These are phyloP conservation scores for Rhodocollybia butyracea DNA, from an alignment of 768 basidiomycete species.

Conservation along the genomic window DNA sequence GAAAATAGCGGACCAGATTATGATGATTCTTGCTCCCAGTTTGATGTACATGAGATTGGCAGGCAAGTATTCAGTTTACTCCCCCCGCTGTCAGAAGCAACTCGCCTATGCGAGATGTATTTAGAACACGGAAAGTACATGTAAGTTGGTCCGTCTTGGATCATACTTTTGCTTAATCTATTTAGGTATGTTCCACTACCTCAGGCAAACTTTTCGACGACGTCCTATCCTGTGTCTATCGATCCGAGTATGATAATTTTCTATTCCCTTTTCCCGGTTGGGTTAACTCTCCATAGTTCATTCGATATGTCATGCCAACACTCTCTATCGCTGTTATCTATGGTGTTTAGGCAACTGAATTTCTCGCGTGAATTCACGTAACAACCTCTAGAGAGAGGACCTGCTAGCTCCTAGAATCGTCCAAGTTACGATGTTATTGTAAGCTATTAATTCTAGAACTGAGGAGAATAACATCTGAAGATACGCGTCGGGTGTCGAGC, in stretches of 20 bases:
- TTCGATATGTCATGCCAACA: constrained; percentile 43
- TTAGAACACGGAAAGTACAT: constrained; percentile 57
- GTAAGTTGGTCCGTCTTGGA: constrained; percentile 31
- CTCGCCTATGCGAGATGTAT: constrained; percentile 61
- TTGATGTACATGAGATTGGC: constrained; percentile 27
- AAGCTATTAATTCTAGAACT: too few relatives aligned
- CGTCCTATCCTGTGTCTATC: constrained; percentile 52
- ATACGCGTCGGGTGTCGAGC: too few relatives aligned
- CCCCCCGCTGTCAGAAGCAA: constrained; percentile 58
- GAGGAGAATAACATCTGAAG: too few relatives aligned
- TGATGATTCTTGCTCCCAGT: constrained; percentile 12
- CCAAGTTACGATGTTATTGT: too few relatives aligned
- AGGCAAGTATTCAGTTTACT: constrained; percentile 44
- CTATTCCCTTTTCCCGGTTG: not conserved
- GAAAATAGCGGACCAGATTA: constrained; percentile 27
- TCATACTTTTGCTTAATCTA: not conserved
- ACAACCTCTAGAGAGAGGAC: too few relatives aligned
- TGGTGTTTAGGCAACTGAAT: too few relatives aligned
- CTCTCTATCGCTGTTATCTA: constrained; percentile 58
- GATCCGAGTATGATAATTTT: constrained; percentile 37
- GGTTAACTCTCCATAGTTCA: constrained; percentile 23
- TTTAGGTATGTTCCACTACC: constrained; percentile 53
- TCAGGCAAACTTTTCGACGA: constrained; percentile 53
- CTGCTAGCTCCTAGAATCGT: too few relatives aligned
- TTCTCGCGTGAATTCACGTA: too few relatives aligned